Conservation (phyloP, 345 rosid species). For the Citrus glauca region DNA sequence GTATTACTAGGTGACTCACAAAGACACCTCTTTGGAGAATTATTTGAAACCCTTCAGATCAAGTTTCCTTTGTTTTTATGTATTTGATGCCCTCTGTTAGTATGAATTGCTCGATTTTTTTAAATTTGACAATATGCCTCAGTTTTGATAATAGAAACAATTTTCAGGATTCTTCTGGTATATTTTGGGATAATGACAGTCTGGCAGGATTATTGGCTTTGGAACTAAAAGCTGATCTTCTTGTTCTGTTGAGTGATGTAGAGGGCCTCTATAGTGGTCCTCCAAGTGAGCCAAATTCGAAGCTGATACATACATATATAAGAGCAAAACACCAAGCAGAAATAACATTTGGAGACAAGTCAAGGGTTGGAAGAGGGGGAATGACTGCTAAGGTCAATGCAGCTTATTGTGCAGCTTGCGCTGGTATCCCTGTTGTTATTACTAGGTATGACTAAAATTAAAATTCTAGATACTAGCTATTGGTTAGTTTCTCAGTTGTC, state of each 20-base stretch:
- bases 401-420: constrained; percentile 82
- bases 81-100: constrained; percentile 10
- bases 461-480: background rate
- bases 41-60: background rate
- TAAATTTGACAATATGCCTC: background rate
- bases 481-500: background rate
- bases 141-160: constrained; percentile 9
- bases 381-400: constrained; percentile 99
- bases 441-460: constrained; percentile 58
- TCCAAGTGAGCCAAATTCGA: constrained; percentile 86
- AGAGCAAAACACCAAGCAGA: constrained; percentile 72
- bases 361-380: constrained; percentile 99
- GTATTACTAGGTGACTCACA: background rate
- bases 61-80: constrained; percentile 1
- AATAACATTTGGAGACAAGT: constrained; percentile 97
- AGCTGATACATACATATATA: constrained; percentile 81
- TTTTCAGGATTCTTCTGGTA: constrained; percentile 94
- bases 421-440: constrained; percentile 89
- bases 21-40: background rate
- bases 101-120: background rate
- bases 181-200: constrained; percentile 99
- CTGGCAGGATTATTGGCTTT: constrained; percentile 88
- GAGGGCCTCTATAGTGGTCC: constrained; percentile 99
- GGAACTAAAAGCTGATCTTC: constrained; percentile 95
- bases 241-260: constrained; percentile 89